Percentiles rank a stretch among this genome's conserved stretches.
Conservation (phyloP, 257 asterid species). For the Ajuga chamaepitys region DNA sequence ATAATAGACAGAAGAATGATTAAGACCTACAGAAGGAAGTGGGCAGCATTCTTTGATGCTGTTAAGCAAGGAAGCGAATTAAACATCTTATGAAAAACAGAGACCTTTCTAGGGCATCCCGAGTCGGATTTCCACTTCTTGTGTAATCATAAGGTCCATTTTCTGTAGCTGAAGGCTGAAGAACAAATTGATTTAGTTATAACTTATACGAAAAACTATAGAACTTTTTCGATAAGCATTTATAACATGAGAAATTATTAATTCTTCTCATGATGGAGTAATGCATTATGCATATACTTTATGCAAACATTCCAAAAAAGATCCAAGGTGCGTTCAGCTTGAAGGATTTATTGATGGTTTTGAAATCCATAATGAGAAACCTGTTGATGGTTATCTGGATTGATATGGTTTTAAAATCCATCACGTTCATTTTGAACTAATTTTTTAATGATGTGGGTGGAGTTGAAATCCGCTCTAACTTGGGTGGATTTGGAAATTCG, state of each 20-base stretch:
- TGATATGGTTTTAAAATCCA: too few species aligned
- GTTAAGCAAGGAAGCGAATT: neutral
- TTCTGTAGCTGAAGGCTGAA: constrained; percentile 88
- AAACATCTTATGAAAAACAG: constrained; percentile 10
- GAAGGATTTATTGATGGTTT: too few species aligned
- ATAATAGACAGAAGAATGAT: constrained; percentile 8
- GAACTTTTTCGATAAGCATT: neutral
- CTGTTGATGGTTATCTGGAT: too few species aligned
- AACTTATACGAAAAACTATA: neutral
- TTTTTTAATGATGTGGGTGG: too few species aligned
- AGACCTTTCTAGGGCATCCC: constrained; percentile 83
- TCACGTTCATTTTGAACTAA: too few species aligned
- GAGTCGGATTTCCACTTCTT: constrained; percentile 96
- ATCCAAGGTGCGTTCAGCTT: too few species aligned
- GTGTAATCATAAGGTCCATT: constrained; percentile 83
- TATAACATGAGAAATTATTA: neutral
- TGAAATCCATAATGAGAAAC: too few species aligned
- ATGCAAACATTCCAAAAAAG: neutral
- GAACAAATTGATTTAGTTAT: neutral
- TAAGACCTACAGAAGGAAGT: neutral
- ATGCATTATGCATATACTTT: neutral
- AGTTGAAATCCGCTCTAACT: too few species aligned
- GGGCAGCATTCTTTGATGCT: neutral
- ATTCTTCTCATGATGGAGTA: neutral
- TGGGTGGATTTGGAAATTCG: too few species aligned